phyloP scores from a whole-genome alignment of 768 basidiomycete genomes.

The Panaeolus papilionaceus region DNA sequence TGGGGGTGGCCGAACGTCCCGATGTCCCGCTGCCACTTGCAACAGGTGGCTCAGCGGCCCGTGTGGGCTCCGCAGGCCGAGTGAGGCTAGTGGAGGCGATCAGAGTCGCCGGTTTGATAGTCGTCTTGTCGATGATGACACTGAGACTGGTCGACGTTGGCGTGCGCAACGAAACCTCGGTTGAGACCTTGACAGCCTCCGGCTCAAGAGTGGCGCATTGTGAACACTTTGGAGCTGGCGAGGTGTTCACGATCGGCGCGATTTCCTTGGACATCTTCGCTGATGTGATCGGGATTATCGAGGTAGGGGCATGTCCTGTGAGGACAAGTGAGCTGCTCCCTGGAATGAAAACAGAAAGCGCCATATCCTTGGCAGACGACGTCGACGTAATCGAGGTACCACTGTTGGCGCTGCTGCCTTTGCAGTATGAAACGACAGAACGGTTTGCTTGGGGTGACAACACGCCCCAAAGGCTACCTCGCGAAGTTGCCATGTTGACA shows the following conservation, averaged over 20 bases:
- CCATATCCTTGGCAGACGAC: conserved; percentile 54
- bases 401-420: conserved; percentile 37
- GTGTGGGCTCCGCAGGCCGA: not conserved
- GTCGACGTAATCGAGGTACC: conserved; percentile 20
- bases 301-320: conserved; percentile 29
- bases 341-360: conserved; percentile 57
- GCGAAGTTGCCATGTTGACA: conserved; percentile 31
- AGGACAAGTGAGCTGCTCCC: conserved; percentile 50
- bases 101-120: conserved; percentile 23
- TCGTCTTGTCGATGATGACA: conserved; percentile 28
- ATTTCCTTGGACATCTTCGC: conserved; percentile 23
- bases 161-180: conserved; percentile 33
- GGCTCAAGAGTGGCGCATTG: conserved; percentile 24
- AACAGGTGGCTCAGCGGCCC: not conserved
- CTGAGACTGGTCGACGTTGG: conserved; percentile 28
- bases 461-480: conserved; percentile 45
- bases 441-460: conserved; percentile 47
- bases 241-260: conserved; percentile 24
- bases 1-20: conserved; percentile 27
- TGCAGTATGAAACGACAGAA: conserved; percentile 36
- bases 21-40: conserved; percentile 21
- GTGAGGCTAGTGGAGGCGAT: conserved; percentile 20
- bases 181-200: conserved; percentile 28
- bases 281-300: conserved; percentile 32
- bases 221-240: conserved; percentile 24